phyloP scores from a whole-genome alignment of 2,329 filamentous ascomycete species.

The Clarireedia paspali region DNA sequence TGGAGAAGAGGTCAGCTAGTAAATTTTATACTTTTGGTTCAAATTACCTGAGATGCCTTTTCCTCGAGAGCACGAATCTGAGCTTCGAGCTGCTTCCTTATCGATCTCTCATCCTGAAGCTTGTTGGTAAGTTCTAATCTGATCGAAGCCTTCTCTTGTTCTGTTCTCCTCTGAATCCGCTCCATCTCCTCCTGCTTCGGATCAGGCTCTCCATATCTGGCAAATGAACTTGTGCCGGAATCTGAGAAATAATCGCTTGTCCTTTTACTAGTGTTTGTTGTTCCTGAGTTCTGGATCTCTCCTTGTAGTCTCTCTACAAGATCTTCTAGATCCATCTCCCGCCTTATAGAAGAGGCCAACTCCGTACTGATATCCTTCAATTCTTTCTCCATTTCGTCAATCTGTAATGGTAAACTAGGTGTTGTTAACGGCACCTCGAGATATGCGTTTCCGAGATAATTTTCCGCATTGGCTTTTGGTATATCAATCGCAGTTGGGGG shows the following conservation, averaged over 20 bases:
- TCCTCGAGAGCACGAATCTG: constrained; percentile 79
- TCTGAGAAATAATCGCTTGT: constrained; percentile 99
- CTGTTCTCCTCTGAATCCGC: constrained; percentile 70
- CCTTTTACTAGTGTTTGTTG: constrained; percentile 50
- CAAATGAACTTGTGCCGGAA: constrained; percentile 79
- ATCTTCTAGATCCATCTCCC: constrained; percentile 96
- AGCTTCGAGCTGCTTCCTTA: constrained; percentile 68
- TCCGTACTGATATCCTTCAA: constrained; percentile 88
- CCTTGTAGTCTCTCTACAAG: constrained; percentile 79
- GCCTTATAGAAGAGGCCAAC: constrained; percentile 82
- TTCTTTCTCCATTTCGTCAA: constrained; percentile 91
- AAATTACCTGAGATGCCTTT: constrained; percentile 56
- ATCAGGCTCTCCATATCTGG: constrained; percentile 55
- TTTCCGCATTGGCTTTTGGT: constrained; percentile 30
- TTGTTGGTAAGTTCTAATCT: constrained; percentile 79
- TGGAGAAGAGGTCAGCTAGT: constrained; percentile 15
- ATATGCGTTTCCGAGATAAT: constrained; percentile 26
- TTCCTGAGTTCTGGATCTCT: constrained; percentile 55
- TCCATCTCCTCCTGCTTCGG: constrained; percentile 66
- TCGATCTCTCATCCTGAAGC: constrained; percentile 76
- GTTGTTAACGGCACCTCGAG: constrained; percentile 26
- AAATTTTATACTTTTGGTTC: constrained; percentile 8
- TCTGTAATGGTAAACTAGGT: constrained; percentile 40
- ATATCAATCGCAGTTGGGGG: constrained; percentile 32
- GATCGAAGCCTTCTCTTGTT: constrained; percentile 85